Evolutionary conservation across 306 rosid genomes (phyloP).

Genomic region (Prosopis cineraria): DNA sequence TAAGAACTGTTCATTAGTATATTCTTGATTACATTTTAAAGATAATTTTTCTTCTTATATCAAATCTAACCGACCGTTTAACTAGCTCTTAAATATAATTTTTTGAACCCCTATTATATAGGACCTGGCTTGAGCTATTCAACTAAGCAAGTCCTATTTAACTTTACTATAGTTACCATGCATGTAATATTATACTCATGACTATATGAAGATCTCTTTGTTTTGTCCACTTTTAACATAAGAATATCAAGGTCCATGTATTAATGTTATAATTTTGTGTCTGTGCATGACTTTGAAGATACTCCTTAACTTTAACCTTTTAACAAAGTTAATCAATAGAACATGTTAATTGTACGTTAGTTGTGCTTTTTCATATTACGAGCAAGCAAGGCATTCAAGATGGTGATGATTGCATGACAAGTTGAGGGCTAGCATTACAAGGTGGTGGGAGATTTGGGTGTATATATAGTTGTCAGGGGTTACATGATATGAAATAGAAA

Average conservation of each 20-base stretch:
- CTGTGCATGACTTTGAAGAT: too few relatives aligned
- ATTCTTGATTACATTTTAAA: neutral
- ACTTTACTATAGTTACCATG: neutral
- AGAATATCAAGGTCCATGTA: neutral
- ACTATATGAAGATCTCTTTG: neutral
- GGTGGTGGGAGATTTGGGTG: neutral
- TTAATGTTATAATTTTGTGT: too few relatives aligned
- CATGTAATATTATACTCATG: neutral
- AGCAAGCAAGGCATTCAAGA: neutral
- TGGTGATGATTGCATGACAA: neutral
- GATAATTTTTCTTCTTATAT: neutral
- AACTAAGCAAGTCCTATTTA: neutral
- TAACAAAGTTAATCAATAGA: neutral
- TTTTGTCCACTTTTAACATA: neutral
- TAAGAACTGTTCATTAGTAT: neutral
- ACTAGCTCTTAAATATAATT: neutral
- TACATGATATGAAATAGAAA: neutral
- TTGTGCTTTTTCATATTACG: neutral
- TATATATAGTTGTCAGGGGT: neutral
- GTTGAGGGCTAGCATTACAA: neutral
- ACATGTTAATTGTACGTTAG: neutral
- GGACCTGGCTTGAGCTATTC: neutral
- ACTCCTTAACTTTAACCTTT: neutral
- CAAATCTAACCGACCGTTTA: neutral
- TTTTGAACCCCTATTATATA: neutral